Evolutionary conservation across 306 rosid species (phyloP).

Genomic region (Dalbergia cultrata): DNA sequence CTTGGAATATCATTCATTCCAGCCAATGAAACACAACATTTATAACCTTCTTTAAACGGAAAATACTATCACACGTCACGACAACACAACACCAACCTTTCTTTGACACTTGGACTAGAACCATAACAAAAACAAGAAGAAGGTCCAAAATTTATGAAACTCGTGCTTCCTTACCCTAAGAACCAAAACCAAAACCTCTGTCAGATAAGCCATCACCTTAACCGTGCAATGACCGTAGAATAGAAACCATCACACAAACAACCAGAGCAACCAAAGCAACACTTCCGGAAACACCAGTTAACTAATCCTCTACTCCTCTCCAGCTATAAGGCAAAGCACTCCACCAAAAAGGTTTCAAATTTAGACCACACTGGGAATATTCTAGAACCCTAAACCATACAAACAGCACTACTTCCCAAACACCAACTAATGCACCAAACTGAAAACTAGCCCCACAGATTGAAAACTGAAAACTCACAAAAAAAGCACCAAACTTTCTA

Average conservation of each 20-base stretch:
- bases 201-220: neutral
- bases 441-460: neutral
- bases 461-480: no score
- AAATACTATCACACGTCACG: neutral
- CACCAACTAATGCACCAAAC: neutral
- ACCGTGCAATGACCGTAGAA: neutral
- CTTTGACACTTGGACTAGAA: neutral
- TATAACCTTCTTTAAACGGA: neutral
- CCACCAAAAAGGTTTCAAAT: neutral
- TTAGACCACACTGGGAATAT: neutral
- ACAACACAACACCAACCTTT: slow-evolving; percentile 20
- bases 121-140: slow-evolving; percentile 2
- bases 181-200: neutral
- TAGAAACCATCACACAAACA: slow-evolving; percentile 3
- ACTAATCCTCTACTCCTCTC: slow-evolving; percentile 1
- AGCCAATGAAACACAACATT: neutral
- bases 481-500: neutral
- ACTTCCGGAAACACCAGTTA: neutral
- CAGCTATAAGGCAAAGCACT: neutral
- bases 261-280: neutral
- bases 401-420: slow-evolving; percentile 8
- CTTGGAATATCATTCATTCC: slow-evolving; percentile 34
- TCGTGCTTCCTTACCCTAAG: neutral
- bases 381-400: neutral
- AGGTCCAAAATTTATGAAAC: slow-evolving; percentile 4